These are phyloP conservation scores for Ophiostoma ulmi DNA, from an alignment of 2,329 filamentous ascomycete species.

Conservation along the genomic window DNA sequence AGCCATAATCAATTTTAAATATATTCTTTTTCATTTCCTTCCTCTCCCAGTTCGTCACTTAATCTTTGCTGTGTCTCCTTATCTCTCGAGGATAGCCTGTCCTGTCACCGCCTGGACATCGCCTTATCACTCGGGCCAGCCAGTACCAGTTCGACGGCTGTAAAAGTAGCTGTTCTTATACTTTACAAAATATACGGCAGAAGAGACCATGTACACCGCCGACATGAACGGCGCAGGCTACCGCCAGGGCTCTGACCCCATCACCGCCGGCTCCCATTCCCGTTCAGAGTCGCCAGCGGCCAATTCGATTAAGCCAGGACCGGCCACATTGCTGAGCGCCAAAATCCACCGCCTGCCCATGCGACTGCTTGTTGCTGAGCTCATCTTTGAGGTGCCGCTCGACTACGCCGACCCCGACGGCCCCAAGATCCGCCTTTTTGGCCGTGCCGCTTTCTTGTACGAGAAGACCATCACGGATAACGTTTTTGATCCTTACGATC, in stretches of 20 bases:
- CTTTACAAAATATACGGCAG: background rate
- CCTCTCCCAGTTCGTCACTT: background rate
- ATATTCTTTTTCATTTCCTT: background rate
- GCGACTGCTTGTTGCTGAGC: constrained; percentile 73
- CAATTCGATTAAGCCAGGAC: constrained; percentile 10
- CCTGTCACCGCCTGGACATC: background rate
- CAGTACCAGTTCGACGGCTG: background rate
- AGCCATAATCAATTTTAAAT: background rate
- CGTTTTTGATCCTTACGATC: background rate
- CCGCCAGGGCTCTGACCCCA: background rate
- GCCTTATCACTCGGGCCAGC: background rate
- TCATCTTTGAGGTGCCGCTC: constrained; percentile 81
- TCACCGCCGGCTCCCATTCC: background rate
- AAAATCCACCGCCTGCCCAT: constrained; percentile 22
- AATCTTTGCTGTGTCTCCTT: background rate
- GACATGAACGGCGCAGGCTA: background rate
- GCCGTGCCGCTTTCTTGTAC: constrained; percentile 63
- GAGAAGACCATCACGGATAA: constrained; percentile 50
- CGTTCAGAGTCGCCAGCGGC: background rate
- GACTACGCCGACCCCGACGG: constrained; percentile 62
- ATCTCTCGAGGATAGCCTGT: background rate
- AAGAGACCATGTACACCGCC: background rate
- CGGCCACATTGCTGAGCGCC: constrained; percentile 22
- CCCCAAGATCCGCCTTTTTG: constrained; percentile 69
- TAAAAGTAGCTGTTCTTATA: background rate